These are phyloP conservation scores for Cladorrhinum sp. DNA, from an alignment of 2,329 filamentous ascomycete species.

Conservation along the genomic window DNA sequence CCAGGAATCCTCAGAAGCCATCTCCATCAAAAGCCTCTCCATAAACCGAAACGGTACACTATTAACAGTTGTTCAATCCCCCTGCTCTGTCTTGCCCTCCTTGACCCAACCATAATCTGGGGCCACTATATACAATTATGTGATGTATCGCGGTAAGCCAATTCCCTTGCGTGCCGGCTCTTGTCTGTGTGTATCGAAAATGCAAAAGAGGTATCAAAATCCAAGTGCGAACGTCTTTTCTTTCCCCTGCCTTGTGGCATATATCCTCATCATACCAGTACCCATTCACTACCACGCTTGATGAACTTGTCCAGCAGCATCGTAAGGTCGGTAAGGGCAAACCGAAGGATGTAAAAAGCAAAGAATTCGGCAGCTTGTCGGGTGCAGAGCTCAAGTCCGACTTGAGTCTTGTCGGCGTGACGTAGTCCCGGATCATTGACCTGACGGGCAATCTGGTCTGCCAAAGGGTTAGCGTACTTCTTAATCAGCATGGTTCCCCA, in stretches of 20 bases:
- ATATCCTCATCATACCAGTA: slow-evolving; percentile 41
- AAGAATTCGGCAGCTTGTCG: slow-evolving; percentile 97
- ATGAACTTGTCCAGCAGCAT: slow-evolving; percentile 93
- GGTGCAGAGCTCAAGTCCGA: slow-evolving; percentile 89
- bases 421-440: slow-evolving; percentile 92
- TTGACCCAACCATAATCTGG: neutral
- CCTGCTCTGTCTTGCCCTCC: neutral
- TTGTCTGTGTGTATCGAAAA: neutral
- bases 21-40: neutral
- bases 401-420: slow-evolving; percentile 89
- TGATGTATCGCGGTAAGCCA: neutral
- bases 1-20: neutral
- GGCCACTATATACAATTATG: slow-evolving; percentile 10
- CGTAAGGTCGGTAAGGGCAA: slow-evolving; percentile 81
- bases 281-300: slow-evolving; percentile 96
- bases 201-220: neutral
- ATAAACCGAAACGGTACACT: neutral
- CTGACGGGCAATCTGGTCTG: slow-evolving; percentile 93
- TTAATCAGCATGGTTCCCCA: neutral
- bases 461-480: slow-evolving; percentile 26
- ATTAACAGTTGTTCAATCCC: neutral
- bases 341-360: slow-evolving; percentile 92
- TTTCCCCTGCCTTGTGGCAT: neutral
- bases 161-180: neutral
- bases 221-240: neutral